Base-by-base conservation (phyloP, 2,329 filamentous ascomycete species). In the Chaetomiaceae sp. region DNA sequence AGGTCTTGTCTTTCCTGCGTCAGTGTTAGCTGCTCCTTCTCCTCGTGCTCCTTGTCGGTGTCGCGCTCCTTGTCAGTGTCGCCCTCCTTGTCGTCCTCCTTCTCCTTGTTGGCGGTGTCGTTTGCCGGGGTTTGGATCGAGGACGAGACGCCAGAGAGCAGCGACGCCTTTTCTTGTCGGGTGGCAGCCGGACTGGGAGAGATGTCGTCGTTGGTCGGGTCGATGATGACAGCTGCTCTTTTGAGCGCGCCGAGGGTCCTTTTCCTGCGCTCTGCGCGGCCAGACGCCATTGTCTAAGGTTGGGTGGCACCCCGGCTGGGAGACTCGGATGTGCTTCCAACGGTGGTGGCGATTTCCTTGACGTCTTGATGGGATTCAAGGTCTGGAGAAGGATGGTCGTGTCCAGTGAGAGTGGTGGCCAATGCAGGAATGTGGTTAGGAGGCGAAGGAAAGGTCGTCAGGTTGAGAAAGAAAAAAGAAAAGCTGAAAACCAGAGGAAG, bases 1-100 rank as follows among this genome's bases (percentile, higher is more conserved):
- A 70, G 2, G 80, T 84, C 66, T 80, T 83, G 64, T 84, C 81
- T 68, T 84, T 84, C 64, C 80, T 83, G 29, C 40, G 36, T 60
- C 29, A 37, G 51, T 54, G 61, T 68, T 51, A 67, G 59, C 54
- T 59, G 53, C n/a, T n/a, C n/a, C n/a, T n/a, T n/a, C n/a, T n/a
- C n/a, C n/a, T n/a, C n/a, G n/a, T n/a, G n/a, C n/a, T n/a, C n/a
- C n/a, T n/a, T n/a, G n/a, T n/a, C n/a, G n/a, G n/a, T n/a, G n/a
- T n/a, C n/a, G n/a, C n/a, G n/a, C n/a, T n/a, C n/a, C n/a, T n/a
- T n/a, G n/a, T n/a, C n/a, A n/a, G n/a, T n/a, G n/a, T n/a, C n/a
- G n/a, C n/a, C n/a, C n/a, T n/a, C n/a, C n/a, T n/a, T n/a, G n/a
- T n/a, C n/a, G n/a, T n/a, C n/a, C n/a, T n/a, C n/a, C n/a, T n/a